Evolutionary conservation across 176 grass and related monocot species (phyloP), one percentile per base, ranked within the genome.

Genomic region (Zea luxurians): DNA sequence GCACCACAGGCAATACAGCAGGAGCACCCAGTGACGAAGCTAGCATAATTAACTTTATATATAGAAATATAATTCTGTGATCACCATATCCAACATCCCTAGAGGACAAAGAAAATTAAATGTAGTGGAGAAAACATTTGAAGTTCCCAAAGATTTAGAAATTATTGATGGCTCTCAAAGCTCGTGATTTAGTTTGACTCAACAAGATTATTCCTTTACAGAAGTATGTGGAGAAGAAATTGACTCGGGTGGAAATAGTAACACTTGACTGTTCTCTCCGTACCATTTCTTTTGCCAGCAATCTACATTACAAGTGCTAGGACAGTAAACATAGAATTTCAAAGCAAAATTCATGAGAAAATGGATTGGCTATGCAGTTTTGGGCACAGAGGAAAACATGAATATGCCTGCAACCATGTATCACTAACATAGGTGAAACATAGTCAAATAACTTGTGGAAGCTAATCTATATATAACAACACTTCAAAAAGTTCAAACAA

Each of bases 141-240:
- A 59, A 18, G 3, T 27, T 15, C 13, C 10, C 9, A 64, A 66
- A 37, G 15, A 18, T 70, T 49, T 6, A 3, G 7, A 78, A 67
- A 15, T 10, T 77, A 38, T 10, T 27, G 21, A 18, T 11, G n/a
- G 13, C 8, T 48, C 42, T 15, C 42, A 71, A 52, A 83, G 62
- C 15, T 75, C 53, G 70, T 12, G 52, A 11, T 27, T 13, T 17
- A 73, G 36, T 44, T 68, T 66, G 36, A 74, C 3, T 1, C 21
- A 68, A 79, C 47, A 71, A 38, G 16, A 73, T 78, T 15, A 43
- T 48, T 78, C 27, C 27, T 27, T 27, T 27, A 27, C 27, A 27
- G 27, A 27, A 27, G 27, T 27, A 27, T 27, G 27, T 27, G 27
- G 27, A 1, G 27, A 27, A 27, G 27, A 27, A 27, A 27, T 27